A percentile compares a stretch with the other conserved stretches of the same genome.
Conservation (phyloP, 768 basidiomycete species). For the Kwoniella mangroviensis region DNA sequence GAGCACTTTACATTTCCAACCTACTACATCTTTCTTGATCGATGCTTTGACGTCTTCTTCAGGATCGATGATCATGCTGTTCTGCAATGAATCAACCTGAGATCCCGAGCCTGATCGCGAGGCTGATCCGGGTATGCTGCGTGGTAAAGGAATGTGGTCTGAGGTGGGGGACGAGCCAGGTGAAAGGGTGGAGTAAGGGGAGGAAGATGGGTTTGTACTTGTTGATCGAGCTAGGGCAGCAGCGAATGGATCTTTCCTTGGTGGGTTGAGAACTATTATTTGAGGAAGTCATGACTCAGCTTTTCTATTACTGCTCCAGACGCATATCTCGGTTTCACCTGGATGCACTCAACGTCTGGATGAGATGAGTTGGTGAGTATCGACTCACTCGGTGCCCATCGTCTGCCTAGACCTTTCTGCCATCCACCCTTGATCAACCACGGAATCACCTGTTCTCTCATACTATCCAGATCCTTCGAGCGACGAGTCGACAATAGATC, state of each 20-base stretch:
- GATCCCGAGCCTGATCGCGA: conserved; percentile 5
- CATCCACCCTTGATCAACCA: conserved; percentile 90
- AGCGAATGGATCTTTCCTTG: conserved; percentile 42
- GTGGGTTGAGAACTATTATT: conserved; percentile 43
- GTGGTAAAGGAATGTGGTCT: conserved; percentile 26
- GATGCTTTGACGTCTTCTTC: conserved; percentile 13
- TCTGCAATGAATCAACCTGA: conserved; percentile 5
- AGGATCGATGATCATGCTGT: conserved; percentile 20
- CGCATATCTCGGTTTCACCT: too few species aligned
- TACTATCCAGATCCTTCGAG: conserved; percentile 74
- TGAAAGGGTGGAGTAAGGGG: neutral
- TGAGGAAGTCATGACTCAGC: conserved; percentile 1
- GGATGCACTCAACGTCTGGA: too few species aligned
- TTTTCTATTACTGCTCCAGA: too few species aligned
- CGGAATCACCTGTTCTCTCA: conserved; percentile 87
- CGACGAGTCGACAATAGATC: conserved; percentile 67
- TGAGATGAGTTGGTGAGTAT: neutral
- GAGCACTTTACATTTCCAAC: conserved; percentile 49
- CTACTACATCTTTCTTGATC: conserved; percentile 6
- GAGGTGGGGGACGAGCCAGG: conserved; percentile 21
- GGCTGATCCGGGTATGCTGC: conserved; percentile 14
- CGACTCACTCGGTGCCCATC: conserved; percentile 55
- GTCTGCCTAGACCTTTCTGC: conserved; percentile 50
- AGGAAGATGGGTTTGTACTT: conserved; percentile 24
- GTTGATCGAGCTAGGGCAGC: conserved; percentile 45